These are phyloP conservation scores for Daldinia loculata DNA, from an alignment of 495 filamentous ascomycete species.

Conservation along the genomic window DNA sequence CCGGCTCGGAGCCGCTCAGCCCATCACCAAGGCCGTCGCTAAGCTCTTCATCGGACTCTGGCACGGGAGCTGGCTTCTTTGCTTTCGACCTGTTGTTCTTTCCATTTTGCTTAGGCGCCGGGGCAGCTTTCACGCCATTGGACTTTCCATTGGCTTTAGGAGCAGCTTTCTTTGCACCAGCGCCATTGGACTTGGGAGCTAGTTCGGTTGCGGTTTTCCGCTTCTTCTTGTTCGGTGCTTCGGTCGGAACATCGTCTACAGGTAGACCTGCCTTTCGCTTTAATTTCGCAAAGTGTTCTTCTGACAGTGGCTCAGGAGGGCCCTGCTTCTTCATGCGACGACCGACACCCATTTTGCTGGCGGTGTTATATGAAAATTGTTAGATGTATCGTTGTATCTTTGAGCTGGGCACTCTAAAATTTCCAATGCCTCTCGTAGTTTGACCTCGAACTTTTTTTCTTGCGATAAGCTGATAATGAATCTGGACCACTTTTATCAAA, in stretches of 20 bases:
- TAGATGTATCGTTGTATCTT: conserved; percentile 19
- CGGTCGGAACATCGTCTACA: conserved; percentile 54
- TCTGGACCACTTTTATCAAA: conserved; percentile 4
- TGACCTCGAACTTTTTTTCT: conserved; percentile 40
- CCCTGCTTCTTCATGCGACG: conserved; percentile 97
- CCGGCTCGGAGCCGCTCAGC: conserved; percentile 64
- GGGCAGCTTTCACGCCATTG: conserved; percentile 46
- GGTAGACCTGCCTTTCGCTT: conserved; percentile 77
- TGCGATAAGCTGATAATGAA: conserved; percentile 45
- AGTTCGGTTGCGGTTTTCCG: conserved; percentile 65
- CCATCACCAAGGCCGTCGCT: conserved; percentile 58
- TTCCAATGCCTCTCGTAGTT: conserved; percentile 18
- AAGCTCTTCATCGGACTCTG: conserved; percentile 63
- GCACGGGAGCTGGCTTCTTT: conserved; percentile 57
- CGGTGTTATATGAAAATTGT: not conserved
- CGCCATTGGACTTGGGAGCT: conserved; percentile 55
- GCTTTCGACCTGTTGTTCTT: conserved; percentile 58
- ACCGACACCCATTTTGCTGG: conserved; percentile 72
- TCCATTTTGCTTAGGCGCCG: conserved; percentile 44
- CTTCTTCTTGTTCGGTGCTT: conserved; percentile 68
- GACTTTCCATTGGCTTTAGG: conserved; percentile 50
- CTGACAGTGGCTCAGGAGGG: conserved; percentile 80
- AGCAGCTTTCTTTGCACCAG: conserved; percentile 23
- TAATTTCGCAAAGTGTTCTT: conserved; percentile 74
- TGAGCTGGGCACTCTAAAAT: conserved; percentile 18